phyloP scores from a whole-genome alignment of 1,284 basidiomycete genomes.

The Ceratobasidium sp. region DNA sequence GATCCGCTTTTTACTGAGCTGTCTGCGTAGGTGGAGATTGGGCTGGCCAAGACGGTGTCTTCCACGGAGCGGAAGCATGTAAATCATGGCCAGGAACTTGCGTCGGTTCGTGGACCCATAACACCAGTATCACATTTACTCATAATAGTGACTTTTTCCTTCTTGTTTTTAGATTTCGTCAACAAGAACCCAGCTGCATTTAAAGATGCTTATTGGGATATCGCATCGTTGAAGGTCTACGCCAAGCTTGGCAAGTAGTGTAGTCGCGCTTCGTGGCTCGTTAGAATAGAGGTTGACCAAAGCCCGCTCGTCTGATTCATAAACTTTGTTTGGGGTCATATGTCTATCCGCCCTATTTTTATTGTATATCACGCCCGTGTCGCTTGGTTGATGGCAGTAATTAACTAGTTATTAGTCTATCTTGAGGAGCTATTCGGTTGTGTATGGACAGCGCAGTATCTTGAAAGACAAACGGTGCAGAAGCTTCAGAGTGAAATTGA shows the following conservation, averaged over 20 bases:
- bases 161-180: constrained; percentile 65
- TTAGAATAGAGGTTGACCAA: too few species aligned
- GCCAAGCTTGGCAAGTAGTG: not conserved
- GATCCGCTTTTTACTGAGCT: not conserved
- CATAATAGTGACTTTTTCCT: constrained; percentile 4
- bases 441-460: too few species aligned
- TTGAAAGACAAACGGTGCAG: too few species aligned
- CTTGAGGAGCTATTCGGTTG: too few species aligned
- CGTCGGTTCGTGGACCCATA: constrained; percentile 59
- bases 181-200: constrained; percentile 76
- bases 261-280: not conserved
- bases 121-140: not conserved
- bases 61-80: constrained; percentile 58
- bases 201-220: constrained; percentile 75
- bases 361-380: too few species aligned
- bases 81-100: constrained; percentile 65
- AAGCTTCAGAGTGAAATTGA: too few species aligned
- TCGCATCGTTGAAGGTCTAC: constrained; percentile 65
- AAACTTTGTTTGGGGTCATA: not conserved
- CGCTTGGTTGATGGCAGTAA: too few species aligned
- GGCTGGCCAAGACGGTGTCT: constrained; percentile 65
- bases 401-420: too few species aligned
- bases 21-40: constrained; percentile 67
- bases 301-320: too few species aligned
- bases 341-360: too few species aligned